Percentiles rank a stretch among this genome's conserved stretches.
Evolutionary conservation across 2,329 filamentous ascomycete species (phyloP).

Genomic region (Ustilaginoidea virens): DNA sequence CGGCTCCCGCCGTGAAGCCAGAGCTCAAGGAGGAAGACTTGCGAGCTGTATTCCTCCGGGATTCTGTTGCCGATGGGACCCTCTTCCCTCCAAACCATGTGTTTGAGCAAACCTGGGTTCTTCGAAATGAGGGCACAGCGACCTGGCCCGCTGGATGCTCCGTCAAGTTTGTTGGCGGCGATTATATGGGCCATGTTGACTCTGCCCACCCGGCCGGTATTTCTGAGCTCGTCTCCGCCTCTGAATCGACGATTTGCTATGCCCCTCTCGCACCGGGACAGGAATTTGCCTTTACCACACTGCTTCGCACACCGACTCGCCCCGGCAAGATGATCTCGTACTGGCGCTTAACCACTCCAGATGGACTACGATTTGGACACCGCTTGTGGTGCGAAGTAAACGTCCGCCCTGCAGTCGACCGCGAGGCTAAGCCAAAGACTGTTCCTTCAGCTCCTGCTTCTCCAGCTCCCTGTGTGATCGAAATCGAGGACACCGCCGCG

Average conservation of each 20-base stretch:
- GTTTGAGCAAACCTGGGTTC: constrained; percentile 83
- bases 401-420: constrained; percentile 32
- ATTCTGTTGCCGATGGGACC: constrained; percentile 67
- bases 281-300: constrained; percentile 65
- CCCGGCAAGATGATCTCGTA: constrained; percentile 78
- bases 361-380: constrained; percentile 76
- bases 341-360: constrained; percentile 78
- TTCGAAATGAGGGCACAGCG: constrained; percentile 66
- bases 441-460: constrained; percentile 2
- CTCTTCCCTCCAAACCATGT: constrained; percentile 51
- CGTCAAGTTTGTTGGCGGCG: constrained; percentile 82
- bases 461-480: too few relatives aligned
- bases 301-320: constrained; percentile 65
- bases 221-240: constrained; percentile 59
- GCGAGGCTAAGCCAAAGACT: constrained; percentile 12
- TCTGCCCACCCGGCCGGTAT: constrained; percentile 65
- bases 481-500: too few relatives aligned
- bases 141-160: constrained; percentile 82
- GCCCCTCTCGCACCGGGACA: constrained; percentile 56
- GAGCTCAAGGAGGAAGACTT: constrained; percentile 17
- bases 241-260: constrained; percentile 66
- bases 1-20: constrained; percentile 4
- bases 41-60: constrained; percentile 53
- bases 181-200: constrained; percentile 91
- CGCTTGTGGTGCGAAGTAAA: constrained; percentile 89